phyloP scores from a whole-genome alignment of 2,329 filamentous ascomycete genomes.

The Pyricularia pennisetigena region DNA sequence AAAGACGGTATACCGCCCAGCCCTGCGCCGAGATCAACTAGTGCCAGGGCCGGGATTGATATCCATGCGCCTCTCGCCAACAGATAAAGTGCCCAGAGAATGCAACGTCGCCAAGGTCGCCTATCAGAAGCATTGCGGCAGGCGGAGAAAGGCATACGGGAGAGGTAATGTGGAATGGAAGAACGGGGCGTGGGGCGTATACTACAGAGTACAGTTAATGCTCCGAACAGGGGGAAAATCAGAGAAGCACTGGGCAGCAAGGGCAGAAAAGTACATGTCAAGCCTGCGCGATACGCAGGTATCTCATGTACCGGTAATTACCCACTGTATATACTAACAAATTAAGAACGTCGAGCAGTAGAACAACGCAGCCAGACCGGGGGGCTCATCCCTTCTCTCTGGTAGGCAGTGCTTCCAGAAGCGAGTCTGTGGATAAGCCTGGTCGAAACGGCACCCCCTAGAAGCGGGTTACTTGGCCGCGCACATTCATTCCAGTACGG shows the following conservation, averaged over 20 bases:
- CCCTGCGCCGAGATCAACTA: neutral
- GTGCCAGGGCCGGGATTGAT: neutral
- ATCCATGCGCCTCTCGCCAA: neutral
- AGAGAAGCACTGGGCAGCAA: neutral
- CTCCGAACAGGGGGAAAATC: neutral
- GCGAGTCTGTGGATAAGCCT: neutral
- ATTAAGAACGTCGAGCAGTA: too few species aligned
- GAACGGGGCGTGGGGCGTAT: neutral
- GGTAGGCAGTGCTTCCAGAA: neutral
- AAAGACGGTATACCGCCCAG: neutral
- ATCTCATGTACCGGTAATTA: neutral
- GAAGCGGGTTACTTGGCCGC: neutral
- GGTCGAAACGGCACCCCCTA: neutral
- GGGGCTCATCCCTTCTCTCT: neutral
- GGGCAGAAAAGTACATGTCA: too few species aligned
- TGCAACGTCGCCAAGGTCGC: neutral
- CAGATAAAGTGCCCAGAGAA: neutral
- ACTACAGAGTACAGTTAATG: neutral
- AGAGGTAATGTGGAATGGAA: neutral
- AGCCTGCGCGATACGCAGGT: neutral
- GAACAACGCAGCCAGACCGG: neutral
- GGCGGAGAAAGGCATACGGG: neutral
- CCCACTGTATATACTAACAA: too few species aligned
- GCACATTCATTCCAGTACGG: neutral
- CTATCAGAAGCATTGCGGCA: neutral